Base-by-base conservation (phyloP, 139 green algal species). In the Mesotaenium endlicherianum region DNA sequence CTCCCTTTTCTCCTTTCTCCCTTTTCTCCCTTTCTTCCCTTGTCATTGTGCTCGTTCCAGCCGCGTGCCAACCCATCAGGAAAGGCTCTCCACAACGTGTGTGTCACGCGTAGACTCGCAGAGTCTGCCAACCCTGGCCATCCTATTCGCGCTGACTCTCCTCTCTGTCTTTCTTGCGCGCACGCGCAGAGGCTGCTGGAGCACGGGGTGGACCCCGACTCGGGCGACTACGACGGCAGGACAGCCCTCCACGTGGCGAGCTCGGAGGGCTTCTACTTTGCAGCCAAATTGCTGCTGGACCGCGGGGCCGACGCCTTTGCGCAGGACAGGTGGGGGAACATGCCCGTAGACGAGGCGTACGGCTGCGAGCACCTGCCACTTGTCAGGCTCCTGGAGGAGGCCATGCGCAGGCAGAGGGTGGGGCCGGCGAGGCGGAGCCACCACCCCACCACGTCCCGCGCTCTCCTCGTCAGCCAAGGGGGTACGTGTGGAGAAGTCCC, bases 201-300 rank as follows among this genome's bases (percentile, higher is more conserved):
- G 8, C 82, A 91, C 47, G 86, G 86, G 1, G 78, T 89, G 41
- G 79, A 91, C 50, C 78, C 87, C 11, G 75, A 91, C 70, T 43
- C 72, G 2, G 72, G 53, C 30, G 88, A 92, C 80, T 92, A 92
- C 59, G 89, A 92, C 75, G 36, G 75, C 50, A 84, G 89, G 20
- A 92, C 88, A 14, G 55, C 89, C 47, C 57, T 92, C n/a, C 89
- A 92, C 77, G 82, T 92, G 57, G 89, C 89, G 5, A 36, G 42
- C 16, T 39, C 84, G 17, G 84, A 89, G 67, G 84, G 84, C 3
- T 82, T 64, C 16, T 49, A 72, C n/a, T 47, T 67, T 42, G 44
- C 72, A 43, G 45, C 38, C 26, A 45, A 43, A 0, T 0, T 87
- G 14, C 59, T 87, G 31, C 30, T 87, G 26, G 43, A 59, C 6